A percentile compares a stretch with the other conserved stretches of the same genome.
Evolutionary conservation across 2,329 filamentous ascomycete genomes (phyloP).

Genomic region (Ophiocordyceps australis): DNA sequence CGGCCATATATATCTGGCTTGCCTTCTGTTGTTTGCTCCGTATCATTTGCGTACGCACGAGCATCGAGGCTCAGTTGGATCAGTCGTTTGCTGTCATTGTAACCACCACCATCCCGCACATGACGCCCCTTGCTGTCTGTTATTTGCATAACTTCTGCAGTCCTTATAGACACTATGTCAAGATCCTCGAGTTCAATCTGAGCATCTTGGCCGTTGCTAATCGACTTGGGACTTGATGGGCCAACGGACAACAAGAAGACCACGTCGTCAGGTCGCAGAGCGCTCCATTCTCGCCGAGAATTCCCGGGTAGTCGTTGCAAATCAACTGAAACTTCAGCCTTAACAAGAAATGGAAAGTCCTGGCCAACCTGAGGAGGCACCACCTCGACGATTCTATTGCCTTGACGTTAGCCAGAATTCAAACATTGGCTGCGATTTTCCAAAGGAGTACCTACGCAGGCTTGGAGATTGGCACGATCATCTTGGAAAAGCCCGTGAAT

Average conservation of each 20-base stretch:
- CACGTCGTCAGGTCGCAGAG: conserved; percentile 68
- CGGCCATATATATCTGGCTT: conserved; percentile 64
- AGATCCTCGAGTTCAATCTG: conserved; percentile 36
- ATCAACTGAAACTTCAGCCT: conserved; percentile 73
- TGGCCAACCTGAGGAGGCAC: conserved; percentile 71
- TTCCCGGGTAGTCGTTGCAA: conserved; percentile 61
- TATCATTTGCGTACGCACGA: conserved; percentile 59
- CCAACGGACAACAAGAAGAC: conserved; percentile 74
- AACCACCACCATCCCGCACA: conserved; percentile 40
- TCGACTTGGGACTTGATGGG: conserved; percentile 30
- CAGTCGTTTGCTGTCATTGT: conserved; percentile 50
- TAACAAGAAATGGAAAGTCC: conserved; percentile 64
- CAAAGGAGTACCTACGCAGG: conserved; percentile 33
- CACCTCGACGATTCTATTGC: conserved; percentile 57
- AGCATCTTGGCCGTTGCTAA: conserved; percentile 30
- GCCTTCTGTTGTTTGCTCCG: conserved; percentile 43
- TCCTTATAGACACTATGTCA: conserved; percentile 53
- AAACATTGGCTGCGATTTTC: too few relatives aligned
- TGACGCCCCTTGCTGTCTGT: conserved; percentile 69
- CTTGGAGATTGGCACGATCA: conserved; percentile 77
- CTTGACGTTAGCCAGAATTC: too few relatives aligned
- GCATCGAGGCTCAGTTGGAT: conserved; percentile 72
- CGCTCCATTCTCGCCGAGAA: conserved; percentile 77
- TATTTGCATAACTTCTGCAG: conserved; percentile 72
- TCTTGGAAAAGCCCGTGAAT: conserved; percentile 76